Evolutionary conservation across 2,329 filamentous ascomycete genomes (phyloP), one percentile per base, ranked within the genome.

Genomic region (Chrysoporthe cubensis): DNA sequence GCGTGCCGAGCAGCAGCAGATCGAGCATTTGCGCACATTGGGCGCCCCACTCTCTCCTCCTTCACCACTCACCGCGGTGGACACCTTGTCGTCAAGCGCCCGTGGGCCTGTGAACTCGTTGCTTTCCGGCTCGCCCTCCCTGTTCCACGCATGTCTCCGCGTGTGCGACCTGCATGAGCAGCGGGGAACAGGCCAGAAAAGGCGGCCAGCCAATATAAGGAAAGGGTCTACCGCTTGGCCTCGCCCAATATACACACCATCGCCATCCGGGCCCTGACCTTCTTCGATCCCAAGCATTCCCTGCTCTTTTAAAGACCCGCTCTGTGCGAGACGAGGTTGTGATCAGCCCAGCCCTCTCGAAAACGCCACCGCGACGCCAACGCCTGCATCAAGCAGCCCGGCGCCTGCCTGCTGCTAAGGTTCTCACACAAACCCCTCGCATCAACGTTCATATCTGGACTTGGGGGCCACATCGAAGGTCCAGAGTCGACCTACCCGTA

Each of bases 131-230:
- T 58, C 43, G 54, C 44, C 37, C 58, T 56, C 43, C 50, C 57
- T 62, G 46, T 69, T 64, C 64, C 54, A 66, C 64, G 59, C 68
- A 60, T 65, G 52, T 56, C 66, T 62, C 64, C 61, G 64, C 43
- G 61, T 64, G 73, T 73, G 74, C 74, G 74, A 77, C 78, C 77
- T 79, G 75, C 57, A 42, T 43, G 37, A 21, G 37, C 74, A 78
- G 76, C 76, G 77, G 78, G 76, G 78, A 77, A 76, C 74, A 66
- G 73, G 73, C 75, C 76, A 75, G 75, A 74, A 71, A 79, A 78
- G 69, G 65, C 68, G 73, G 68, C 76, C 81, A 81, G 79, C 84
- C 85, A 87, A 87, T 87, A 85, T 86, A 79, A 80, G 79, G 77
- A 77, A 76, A 74, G 78, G 75, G 76, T 79, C 83, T 80, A 74